These are phyloP conservation scores for Globisporangium paddicum DNA, from an alignment of 352 stramenopile genomes.

Conservation along the genomic window DNA sequence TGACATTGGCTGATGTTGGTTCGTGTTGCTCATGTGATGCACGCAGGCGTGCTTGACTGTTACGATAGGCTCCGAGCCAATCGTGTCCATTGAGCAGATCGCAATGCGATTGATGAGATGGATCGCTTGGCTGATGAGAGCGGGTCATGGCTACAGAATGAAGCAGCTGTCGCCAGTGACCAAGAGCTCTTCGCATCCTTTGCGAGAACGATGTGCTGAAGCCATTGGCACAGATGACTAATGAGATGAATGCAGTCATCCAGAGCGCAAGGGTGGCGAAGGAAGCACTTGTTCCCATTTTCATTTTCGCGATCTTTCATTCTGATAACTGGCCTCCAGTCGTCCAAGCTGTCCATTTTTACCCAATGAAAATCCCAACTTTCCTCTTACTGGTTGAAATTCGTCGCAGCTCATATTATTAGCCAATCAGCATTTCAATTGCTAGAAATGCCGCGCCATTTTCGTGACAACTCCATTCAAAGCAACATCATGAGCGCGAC, in stretches of 20 bases:
- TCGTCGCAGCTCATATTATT: not conserved
- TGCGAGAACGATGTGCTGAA: too few relatives aligned
- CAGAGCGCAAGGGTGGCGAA: too few relatives aligned
- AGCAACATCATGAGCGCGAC: not conserved
- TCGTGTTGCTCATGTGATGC: too few relatives aligned
- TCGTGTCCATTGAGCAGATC: not conserved
- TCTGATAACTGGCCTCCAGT: not conserved
- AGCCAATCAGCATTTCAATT: not conserved
- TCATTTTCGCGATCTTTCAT: not conserved
- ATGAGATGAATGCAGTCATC: too few relatives aligned
- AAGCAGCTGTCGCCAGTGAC: not conserved
- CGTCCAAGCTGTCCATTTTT: not conserved
- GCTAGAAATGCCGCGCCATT: not conserved
- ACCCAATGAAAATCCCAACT: not conserved
- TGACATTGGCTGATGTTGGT: not conserved
- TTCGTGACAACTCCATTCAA: not conserved
- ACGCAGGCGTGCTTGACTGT: too few relatives aligned
- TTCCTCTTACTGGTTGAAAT: not conserved
- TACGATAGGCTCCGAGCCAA: too few relatives aligned
- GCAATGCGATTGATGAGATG: not conserved
- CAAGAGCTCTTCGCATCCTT: too few relatives aligned
- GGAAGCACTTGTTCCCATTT: too few relatives aligned
- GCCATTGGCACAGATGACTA: too few relatives aligned
- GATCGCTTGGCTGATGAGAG: not conserved
- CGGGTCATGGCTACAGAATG: not conserved